Base-by-base conservation (phyloP, 441 rosid genomes). In the Pelargonium australe region DNA sequence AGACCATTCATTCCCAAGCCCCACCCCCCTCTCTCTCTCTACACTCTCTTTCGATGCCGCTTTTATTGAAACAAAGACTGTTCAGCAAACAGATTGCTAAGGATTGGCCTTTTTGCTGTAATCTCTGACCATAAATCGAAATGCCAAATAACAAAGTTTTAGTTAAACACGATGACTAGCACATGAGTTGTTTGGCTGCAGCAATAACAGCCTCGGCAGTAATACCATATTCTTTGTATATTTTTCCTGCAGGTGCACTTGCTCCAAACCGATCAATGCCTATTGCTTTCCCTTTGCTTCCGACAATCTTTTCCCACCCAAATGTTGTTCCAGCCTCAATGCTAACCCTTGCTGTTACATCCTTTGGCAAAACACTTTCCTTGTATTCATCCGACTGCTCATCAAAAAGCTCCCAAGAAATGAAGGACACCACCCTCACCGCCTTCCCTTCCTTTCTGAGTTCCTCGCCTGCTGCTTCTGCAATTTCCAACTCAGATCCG, bases 251-350 rank as follows among this genome's bases (percentile, higher is more conserved):
- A 0, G 96, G 96, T 65, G 96, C 97, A 77, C 97, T 91, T 6
- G 96, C 96, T 2, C 97, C 97, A 0, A 89, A 91, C 31, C 75
- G 75, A 76, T 91, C 91, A 0, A 91, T 83, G 28, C 97, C 96
- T 0, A 92, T 87, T 1, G 95, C 85, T 77, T 88, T 89, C 60
- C 95, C 97, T 80, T 83, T 80, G 74, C 68, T 17, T 73, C 95
- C 96, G 4, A 89, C 80, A 57, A 89, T 81, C 84, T 86, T 92
- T 63, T 68, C 76, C 97, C 97, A 92, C 68, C 97, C 96, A 64
- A 92, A 92, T 65, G 97, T 92, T 14, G 95, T 76, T 63, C 87
- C 97, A 13, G 97, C 96, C 70, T 92, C 96, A 47, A 92, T 88
- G 75, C 97, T 89, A 14, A 92, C 92, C 70, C 96, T 82, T 13